Percentiles rank a stretch among this genome's conserved stretches.
Evolutionary conservation across 352 stramenopile species (phyloP).

Genomic region (Globisporangium rhizosaccharum): DNA sequence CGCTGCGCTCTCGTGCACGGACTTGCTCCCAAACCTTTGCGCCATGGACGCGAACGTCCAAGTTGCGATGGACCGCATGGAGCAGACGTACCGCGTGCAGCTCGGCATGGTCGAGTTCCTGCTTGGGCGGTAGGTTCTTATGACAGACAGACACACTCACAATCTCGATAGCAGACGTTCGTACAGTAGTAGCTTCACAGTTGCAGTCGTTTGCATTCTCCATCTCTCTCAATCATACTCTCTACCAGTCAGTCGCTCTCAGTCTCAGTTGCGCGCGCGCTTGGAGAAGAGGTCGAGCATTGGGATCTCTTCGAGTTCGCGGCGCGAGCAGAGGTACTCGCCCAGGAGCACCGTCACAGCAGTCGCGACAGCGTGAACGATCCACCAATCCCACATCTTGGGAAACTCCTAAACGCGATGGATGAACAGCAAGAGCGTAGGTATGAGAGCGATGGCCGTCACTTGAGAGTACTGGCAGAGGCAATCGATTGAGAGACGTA

Average conservation of each 20-base stretch:
- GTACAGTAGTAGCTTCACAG: neutral
- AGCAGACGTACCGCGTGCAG: slow-evolving; percentile 62
- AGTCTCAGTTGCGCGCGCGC: slow-evolving; percentile 36
- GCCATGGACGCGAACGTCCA: slow-evolving; percentile 57
- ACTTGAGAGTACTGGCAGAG: no score
- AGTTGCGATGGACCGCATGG: slow-evolving; percentile 61
- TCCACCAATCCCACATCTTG: slow-evolving; percentile 85
- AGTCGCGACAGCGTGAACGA: slow-evolving; percentile 63
- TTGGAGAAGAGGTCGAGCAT: slow-evolving; percentile 86
- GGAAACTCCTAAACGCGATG: slow-evolving; percentile 58
- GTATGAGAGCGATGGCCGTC: neutral
- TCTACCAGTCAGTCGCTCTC: neutral
- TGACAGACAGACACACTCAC: no score
- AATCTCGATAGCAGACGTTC: neutral
- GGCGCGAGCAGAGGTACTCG: slow-evolving; percentile 84
- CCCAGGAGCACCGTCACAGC: slow-evolving; percentile 78
- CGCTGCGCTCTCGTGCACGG: slow-evolving; percentile 45
- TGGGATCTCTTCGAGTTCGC: slow-evolving; percentile 85
- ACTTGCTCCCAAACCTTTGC: slow-evolving; percentile 40
- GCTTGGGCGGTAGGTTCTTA: slow-evolving; percentile 22
- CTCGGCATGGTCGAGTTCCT: slow-evolving; percentile 65
- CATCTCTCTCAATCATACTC: neutral
- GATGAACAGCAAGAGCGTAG: neutral
- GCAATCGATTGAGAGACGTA: slow-evolving; percentile 11
- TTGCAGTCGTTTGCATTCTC: neutral